Conservation (phyloP, 495 filamentous ascomycete species). For the Penicillium simplicissimum region DNA sequence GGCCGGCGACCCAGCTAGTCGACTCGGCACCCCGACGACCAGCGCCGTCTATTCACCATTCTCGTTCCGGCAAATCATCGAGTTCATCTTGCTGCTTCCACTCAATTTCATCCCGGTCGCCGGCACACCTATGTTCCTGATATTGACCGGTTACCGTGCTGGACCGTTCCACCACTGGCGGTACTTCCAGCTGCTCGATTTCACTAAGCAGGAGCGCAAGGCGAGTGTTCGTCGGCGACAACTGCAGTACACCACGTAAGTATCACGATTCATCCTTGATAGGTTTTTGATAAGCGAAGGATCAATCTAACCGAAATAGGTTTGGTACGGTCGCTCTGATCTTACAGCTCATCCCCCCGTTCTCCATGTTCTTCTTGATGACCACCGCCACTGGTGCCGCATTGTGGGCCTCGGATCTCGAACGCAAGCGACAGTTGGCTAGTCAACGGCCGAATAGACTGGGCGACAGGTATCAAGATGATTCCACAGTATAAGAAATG, state of each 20-base stretch:
- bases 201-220: conserved; percentile 59
- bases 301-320: conserved; percentile 28
- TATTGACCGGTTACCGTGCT: conserved; percentile 63
- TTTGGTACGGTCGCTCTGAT: conserved; percentile 63
- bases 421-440: conserved; percentile 44
- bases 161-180: conserved; percentile 69
- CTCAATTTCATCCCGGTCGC: conserved; percentile 66
- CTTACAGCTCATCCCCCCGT: conserved; percentile 61
- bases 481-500: conserved; percentile 26
- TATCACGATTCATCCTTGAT: neutral
- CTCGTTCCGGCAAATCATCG: conserved; percentile 72
- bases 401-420: conserved; percentile 61
- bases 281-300: too few species aligned
- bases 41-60: conserved; percentile 65
- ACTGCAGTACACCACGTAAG: conserved; percentile 63
- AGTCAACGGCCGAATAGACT: conserved; percentile 25
- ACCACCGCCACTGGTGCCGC: conserved; percentile 64
- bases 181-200: conserved; percentile 60
- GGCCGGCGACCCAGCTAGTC: conserved; percentile 51
- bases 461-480: conserved; percentile 37
- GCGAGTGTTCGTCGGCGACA: conserved; percentile 51
- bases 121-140: conserved; percentile 62
- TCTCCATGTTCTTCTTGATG: conserved; percentile 68
- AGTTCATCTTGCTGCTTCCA: conserved; percentile 70
- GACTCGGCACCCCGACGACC: conserved; percentile 59